A percentile compares a stretch with the other conserved stretches of the same genome.
Evolutionary conservation across 148 eudicot genomes (phyloP).

Genomic region (Silene latifolia): DNA sequence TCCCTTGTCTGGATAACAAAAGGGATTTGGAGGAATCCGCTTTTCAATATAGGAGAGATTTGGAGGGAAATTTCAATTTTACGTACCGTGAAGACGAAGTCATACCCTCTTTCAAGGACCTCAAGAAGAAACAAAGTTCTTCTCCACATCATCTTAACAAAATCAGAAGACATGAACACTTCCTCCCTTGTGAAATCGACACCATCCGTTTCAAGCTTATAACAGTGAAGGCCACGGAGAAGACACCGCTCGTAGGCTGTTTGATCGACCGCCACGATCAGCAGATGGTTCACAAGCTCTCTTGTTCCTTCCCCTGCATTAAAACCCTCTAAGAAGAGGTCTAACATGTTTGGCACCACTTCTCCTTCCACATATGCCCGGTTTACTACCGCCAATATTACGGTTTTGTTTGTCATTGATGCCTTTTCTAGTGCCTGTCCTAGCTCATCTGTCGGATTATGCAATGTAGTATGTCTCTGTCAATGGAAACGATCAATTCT

Average conservation of each 20-base stretch:
- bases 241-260: conserved; percentile 54
- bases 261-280: conserved; percentile 69
- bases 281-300: conserved; percentile 38
- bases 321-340: conserved; percentile 65
- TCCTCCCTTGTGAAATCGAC: conserved; percentile 47
- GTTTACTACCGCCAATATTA: conserved; percentile 59
- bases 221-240: conserved; percentile 56
- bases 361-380: conserved; percentile 58
- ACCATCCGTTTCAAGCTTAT: conserved; percentile 50
- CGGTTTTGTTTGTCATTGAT: conserved; percentile 51
- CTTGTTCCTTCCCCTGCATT: conserved; percentile 66
- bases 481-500: too few species aligned
- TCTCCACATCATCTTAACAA: conserved; percentile 84
- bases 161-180: conserved; percentile 64
- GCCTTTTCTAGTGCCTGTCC: conserved; percentile 38
- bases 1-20: too few species aligned
- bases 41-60: too few species aligned
- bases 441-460: conserved; percentile 33
- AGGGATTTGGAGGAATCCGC: too few species aligned
- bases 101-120: conserved; percentile 58
- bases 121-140: conserved; percentile 55
- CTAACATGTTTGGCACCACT: conserved; percentile 49
- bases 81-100: conserved; percentile 70
- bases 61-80: too few species aligned
- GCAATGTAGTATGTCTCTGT: not conserved